phyloP scores from a whole-genome alignment of 2,329 filamentous ascomycete species.

The Aspergillus ruber region DNA sequence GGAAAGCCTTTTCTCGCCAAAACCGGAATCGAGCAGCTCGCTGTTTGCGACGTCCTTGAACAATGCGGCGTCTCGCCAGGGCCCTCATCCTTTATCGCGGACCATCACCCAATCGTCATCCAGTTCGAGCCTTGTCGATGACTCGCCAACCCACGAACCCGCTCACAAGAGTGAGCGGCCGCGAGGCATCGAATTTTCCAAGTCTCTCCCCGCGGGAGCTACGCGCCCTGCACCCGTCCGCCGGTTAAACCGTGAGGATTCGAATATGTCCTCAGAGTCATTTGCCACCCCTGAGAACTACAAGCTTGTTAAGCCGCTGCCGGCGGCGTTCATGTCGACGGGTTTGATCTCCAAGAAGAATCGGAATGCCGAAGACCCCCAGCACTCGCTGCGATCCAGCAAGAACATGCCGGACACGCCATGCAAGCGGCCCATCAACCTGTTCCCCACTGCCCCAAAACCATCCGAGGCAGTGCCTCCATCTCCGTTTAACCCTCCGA shows the following conservation, averaged over 20 bases:
- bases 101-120: constrained; percentile 84
- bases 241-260: constrained; percentile 44
- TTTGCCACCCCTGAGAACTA: constrained; percentile 72
- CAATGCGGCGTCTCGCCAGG: constrained; percentile 35
- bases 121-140: constrained; percentile 67
- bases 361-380: constrained; percentile 65
- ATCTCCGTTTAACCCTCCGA: constrained; percentile 67
- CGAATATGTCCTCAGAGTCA: constrained; percentile 43
- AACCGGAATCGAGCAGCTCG: constrained; percentile 49
- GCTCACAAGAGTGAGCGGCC: constrained; percentile 49
- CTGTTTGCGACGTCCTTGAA: constrained; percentile 26
- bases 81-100: constrained; percentile 74
- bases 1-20: constrained; percentile 60
- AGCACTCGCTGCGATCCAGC: constrained; percentile 45
- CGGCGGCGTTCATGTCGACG: constrained; percentile 87
- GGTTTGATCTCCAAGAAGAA: constrained; percentile 94
- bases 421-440: constrained; percentile 75
- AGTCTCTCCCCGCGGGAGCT: constrained; percentile 65
- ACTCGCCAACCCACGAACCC: constrained; percentile 60
- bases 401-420: constrained; percentile 87
- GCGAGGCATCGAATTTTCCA: constrained; percentile 59
- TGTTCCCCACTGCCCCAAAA: constrained; percentile 59
- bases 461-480: constrained; percentile 71
- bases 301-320: constrained; percentile 68
- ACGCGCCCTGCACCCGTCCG: constrained; percentile 42